Base-by-base conservation (phyloP, 257 asterid species). In the Pogostemon cablin region DNA sequence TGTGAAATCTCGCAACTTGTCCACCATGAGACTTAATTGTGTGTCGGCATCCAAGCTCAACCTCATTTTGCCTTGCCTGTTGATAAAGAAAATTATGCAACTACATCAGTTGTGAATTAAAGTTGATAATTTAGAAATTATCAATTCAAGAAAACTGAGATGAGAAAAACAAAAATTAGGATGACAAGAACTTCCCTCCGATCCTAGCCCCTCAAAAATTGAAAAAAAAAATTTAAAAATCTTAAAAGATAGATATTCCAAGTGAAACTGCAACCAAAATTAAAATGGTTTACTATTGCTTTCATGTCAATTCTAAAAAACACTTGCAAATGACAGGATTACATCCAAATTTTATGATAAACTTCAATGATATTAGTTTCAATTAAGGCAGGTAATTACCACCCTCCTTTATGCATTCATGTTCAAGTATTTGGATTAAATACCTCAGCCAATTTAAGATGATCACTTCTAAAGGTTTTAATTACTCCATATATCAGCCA, bases 1-100 rank as follows among this genome's bases (percentile, higher is more conserved):
- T 82, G 83, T 92, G 96, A 67, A 58, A 75, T 78, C 75, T 75
- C 8, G 88, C 85, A 74, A 92, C 79, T 39, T 74, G 71, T 39
- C 85, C 69, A 0, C 98, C 98, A 73, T 89, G 98, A 52, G 98
- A 81, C 86, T 75, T 81, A 17, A 92, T 75, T 12, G 91, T 86
- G 68, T 85, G 84, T 50, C 61, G 81, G 58, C 84, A 75, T 69
- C 93, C 92, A 15, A 82, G 85, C 69, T 81, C 96, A 41, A 76
- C 54, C 77, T 62, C 88, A 44, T 65, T 62, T 37, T 12, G 62
- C 12, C 78, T 78, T 32, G 66, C 84, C 96, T 91, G 84, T 71
- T 81, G 17, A 56, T 32, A 44, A 50, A 64, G 72, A 6, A 42
- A 35, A 6, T 25, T 40, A 64, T 3, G 15, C 40, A 3, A 32